phyloP scores from a whole-genome alignment of 2,329 filamentous ascomycete species.

The Xylaria sp. region DNA sequence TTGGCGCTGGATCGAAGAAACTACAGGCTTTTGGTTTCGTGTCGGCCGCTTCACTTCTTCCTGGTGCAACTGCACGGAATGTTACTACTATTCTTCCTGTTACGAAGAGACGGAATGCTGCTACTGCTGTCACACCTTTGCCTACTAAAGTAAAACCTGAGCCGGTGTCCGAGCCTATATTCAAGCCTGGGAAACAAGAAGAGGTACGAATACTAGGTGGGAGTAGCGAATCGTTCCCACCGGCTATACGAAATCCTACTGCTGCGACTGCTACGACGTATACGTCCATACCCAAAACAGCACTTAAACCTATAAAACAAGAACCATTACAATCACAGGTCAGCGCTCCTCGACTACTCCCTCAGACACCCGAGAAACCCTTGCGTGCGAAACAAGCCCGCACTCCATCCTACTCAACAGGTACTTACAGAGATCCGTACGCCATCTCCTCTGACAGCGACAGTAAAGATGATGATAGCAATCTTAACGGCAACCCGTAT shows the following conservation, averaged over 20 bases:
- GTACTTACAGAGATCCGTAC: conserved; percentile 40
- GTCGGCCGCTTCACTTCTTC: background rate
- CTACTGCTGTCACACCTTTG: background rate
- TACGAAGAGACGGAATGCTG: background rate
- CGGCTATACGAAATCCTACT: background rate
- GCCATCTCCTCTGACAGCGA: conserved; percentile 41
- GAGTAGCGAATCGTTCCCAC: background rate
- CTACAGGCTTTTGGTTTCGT: conserved; percentile 21
- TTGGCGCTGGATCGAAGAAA: background rate
- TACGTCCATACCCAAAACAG: background rate
- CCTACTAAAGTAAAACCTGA: background rate
- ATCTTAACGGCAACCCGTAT: background rate
- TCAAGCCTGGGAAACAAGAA: background rate
- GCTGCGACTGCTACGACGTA: background rate
- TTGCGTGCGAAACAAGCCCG: background rate
- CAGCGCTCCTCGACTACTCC: background rate
- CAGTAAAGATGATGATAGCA: conserved; percentile 5
- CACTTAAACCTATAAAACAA: background rate
- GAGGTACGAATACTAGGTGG: background rate
- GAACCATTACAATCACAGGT: background rate
- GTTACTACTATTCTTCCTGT: background rate
- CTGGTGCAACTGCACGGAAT: background rate
- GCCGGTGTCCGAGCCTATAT: background rate
- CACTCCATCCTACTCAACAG: background rate
- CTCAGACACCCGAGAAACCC: conserved; percentile 12